Conservation (phyloP, 371 early-diverging fungal species). For the Modicella reniformis region DNA sequence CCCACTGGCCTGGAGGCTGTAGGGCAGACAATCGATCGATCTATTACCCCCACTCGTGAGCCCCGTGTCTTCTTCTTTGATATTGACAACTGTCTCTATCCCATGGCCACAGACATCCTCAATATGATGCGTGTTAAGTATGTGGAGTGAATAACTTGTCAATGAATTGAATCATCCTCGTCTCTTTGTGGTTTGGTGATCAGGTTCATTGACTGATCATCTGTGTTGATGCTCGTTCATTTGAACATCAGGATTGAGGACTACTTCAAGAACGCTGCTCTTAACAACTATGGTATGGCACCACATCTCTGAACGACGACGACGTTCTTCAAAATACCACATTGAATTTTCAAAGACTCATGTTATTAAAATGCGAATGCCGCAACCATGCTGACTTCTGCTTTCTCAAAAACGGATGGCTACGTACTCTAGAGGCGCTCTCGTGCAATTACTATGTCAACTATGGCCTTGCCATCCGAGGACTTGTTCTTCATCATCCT, state of each 20-base stretch:
- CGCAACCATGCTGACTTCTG: neutral
- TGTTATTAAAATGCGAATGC: no score
- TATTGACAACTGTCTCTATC: conserved; percentile 87
- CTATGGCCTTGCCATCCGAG: conserved; percentile 85
- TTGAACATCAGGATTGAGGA: conserved; percentile 27
- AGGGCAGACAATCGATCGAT: conserved; percentile 26
- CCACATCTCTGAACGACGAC: neutral
- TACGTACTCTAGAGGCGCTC: conserved; percentile 42
- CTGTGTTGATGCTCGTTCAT: no score
- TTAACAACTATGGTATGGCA: conserved; percentile 7
- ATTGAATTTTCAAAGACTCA: neutral
- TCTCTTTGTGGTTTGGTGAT: no score
- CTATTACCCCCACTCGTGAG: conserved; percentile 49
- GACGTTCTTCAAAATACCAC: neutral
- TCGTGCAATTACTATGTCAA: conserved; percentile 69
- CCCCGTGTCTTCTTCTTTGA: conserved; percentile 82
- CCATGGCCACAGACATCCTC: conserved; percentile 66
- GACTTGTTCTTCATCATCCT: conserved; percentile 74
- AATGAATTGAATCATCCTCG: no score
- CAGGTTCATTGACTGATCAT: no score
- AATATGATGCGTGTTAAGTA: conserved; percentile 71
- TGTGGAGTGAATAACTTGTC: neutral
- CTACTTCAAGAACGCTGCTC: conserved; percentile 31
- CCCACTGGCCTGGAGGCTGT: conserved; percentile 14
- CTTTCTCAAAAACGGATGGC: neutral